Percentiles rank a stretch among this genome's conserved stretches.
Evolutionary conservation across 2,329 filamentous ascomycete species (phyloP).

Genomic region (Fusarium nematophilum): DNA sequence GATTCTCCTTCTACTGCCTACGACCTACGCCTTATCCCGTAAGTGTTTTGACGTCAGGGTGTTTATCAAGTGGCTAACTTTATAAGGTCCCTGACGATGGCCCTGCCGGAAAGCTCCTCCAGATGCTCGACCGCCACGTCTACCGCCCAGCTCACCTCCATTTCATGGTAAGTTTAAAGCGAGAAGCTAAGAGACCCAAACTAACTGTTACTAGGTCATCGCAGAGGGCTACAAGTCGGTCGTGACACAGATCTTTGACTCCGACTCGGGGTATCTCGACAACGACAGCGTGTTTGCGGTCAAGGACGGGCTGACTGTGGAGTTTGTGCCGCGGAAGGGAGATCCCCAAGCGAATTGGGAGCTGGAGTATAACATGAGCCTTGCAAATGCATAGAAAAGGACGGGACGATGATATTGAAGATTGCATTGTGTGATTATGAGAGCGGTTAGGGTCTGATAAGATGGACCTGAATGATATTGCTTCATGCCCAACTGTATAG

Average conservation of each 20-base stretch:
- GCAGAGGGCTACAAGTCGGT: slow-evolving; percentile 73
- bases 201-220: slow-evolving; percentile 48
- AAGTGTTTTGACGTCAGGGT: slow-evolving; percentile 3
- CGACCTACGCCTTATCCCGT: slow-evolving; percentile 68
- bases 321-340: slow-evolving; percentile 52
- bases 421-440: background rate
- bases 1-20: slow-evolving; percentile 71
- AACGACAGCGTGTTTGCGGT: slow-evolving; percentile 66
- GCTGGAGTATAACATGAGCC: slow-evolving; percentile 68
- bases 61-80: background rate
- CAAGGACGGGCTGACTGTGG: slow-evolving; percentile 61
- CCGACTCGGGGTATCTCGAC: slow-evolving; percentile 69
- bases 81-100: slow-evolving; percentile 58
- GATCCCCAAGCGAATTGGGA: slow-evolving; percentile 65
- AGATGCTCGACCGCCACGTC: slow-evolving; percentile 65
- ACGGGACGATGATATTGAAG: too few species aligned
- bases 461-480: background rate
- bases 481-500: too few species aligned
- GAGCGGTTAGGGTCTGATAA: background rate
- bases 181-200: rapidly evolving
- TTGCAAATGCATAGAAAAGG: background rate
- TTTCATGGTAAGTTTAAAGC: slow-evolving; percentile 57
- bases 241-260: slow-evolving; percentile 80
- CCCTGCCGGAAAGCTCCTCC: slow-evolving; percentile 63
- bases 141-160: slow-evolving; percentile 71